Percentiles rank a stretch among this genome's conserved stretches.
Conservation (phyloP, 2,329 filamentous ascomycete genomes). For the Clonostachys chloroleuca region DNA sequence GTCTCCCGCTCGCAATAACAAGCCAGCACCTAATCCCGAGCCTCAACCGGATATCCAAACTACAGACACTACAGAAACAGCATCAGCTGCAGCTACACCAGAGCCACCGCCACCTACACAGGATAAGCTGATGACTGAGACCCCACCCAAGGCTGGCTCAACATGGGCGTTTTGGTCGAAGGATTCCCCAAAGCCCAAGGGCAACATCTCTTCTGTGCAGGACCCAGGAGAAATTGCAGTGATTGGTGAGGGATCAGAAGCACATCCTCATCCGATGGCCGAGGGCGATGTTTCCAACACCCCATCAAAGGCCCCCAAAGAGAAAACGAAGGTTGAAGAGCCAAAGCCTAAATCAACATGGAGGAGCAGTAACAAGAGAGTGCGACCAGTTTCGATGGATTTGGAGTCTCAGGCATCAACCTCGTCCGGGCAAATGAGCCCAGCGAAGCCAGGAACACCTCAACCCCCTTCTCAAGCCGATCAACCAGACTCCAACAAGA, state of each 20-base stretch:
- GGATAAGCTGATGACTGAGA: neutral
- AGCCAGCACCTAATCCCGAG: slow-evolving; percentile 19
- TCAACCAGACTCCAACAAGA: slow-evolving; percentile 4
- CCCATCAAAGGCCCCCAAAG: slow-evolving; percentile 6
- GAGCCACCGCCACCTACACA: too few species aligned
- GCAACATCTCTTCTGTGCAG: neutral
- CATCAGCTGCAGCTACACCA: too few species aligned
- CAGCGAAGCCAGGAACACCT: slow-evolving; percentile 7
- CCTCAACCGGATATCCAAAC: slow-evolving; percentile 6
- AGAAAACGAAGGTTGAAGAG: slow-evolving; percentile 22
- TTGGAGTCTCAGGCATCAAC: slow-evolving; percentile 29
- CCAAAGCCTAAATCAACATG: slow-evolving; percentile 21
- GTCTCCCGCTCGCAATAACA: slow-evolving; percentile 4
- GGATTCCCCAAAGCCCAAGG: slow-evolving; percentile 35
- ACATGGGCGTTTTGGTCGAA: slow-evolving; percentile 82
- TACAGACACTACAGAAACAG: too few species aligned
- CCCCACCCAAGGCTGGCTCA: slow-evolving; percentile 48
- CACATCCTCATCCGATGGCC: slow-evolving; percentile 43
- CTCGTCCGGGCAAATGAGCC: slow-evolving; percentile 15
- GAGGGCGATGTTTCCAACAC: slow-evolving; percentile 33
- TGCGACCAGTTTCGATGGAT: slow-evolving; percentile 42
- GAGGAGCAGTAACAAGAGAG: slow-evolving; percentile 42
- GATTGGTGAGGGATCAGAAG: slow-evolving; percentile 51
- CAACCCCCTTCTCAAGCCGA: too few species aligned
- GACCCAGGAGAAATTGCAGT: slow-evolving; percentile 49